Evolutionary conservation across 805 yeast species (phyloP).

Genomic region (Torulaspora quercuum): DNA sequence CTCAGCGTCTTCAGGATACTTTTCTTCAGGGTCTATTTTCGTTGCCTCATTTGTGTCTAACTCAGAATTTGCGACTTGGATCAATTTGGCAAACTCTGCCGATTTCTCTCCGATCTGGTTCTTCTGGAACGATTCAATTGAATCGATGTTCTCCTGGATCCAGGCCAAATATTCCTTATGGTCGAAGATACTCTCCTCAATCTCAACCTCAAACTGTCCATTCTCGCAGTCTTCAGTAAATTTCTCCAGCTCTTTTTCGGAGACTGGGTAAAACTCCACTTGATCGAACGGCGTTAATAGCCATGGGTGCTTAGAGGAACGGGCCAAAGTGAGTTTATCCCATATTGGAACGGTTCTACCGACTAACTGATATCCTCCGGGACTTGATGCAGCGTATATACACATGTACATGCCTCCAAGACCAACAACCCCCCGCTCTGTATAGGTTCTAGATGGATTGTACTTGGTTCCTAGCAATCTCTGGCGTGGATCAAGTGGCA

Average conservation of each 20-base stretch:
- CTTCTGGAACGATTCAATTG: slow-evolving; percentile 65
- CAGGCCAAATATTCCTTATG: slow-evolving; percentile 74
- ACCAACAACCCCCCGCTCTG: slow-evolving; percentile 97
- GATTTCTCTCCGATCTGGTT: slow-evolving; percentile 76
- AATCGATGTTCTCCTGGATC: slow-evolving; percentile 67
- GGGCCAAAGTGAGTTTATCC: slow-evolving; percentile 85
- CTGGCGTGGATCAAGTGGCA: slow-evolving; percentile 95
- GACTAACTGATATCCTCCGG: slow-evolving; percentile 96
- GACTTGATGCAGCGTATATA: slow-evolving; percentile 95
- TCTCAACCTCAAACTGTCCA: slow-evolving; percentile 74
- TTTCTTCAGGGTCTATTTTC: slow-evolving; percentile 45
- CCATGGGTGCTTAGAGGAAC: slow-evolving; percentile 71
- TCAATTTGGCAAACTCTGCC: slow-evolving; percentile 79
- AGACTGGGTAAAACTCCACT: slow-evolving; percentile 88
- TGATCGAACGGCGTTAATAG: slow-evolving; percentile 88
- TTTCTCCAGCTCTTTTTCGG: slow-evolving; percentile 74
- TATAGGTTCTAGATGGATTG: slow-evolving; percentile 93
- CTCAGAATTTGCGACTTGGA: slow-evolving; percentile 77
- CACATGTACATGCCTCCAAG: slow-evolving; percentile 99
- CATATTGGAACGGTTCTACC: slow-evolving; percentile 97
- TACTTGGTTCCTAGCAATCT: slow-evolving; percentile 89
- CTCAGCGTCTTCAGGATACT: slow-evolving; percentile 73
- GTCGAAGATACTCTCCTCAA: slow-evolving; percentile 76
- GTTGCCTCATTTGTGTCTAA: slow-evolving; percentile 52
- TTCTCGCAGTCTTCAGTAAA: slow-evolving; percentile 70